Base-by-base conservation (phyloP, 2,329 filamentous ascomycete genomes). In the Clarireedia sp. region DNA sequence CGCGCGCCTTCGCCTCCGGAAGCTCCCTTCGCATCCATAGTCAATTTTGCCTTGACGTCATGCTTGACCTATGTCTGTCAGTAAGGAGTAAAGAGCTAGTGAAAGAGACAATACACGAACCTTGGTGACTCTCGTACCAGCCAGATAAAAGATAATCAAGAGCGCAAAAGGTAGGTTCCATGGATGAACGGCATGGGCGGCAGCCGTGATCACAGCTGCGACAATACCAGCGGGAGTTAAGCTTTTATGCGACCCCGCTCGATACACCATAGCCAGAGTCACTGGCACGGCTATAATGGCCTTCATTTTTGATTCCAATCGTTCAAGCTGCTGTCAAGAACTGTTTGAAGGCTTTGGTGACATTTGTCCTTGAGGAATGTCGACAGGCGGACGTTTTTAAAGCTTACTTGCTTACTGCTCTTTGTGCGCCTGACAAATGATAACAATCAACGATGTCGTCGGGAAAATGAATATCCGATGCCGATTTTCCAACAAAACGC, bases 161-260 rank as follows among this genome's bases (percentile, higher is more conserved):
- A 96, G 78, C 26, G 80, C 80, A 72, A 96, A 95, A n/a, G 90
- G 91, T n/a, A 91, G 75, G 58, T 88, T 89, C 86, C 90, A 96
- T 3, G 92, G 92, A 71, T 97, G 91, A n/a, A 91, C 73, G 16
- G 90, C 90, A 70, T 99, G 94, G 10, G 87, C 81, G 46, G 80
- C 70, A 3, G 90, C 91, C 3, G 91, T 95, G 44, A 86, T 65
- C 5, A 78, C 75, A 3, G 92, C 92, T 12, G 81, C 80, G 38
- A 86, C 63, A 63, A 96, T 81, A 58, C 91, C 92, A 6, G 78
- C 73, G 0, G 86, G 81, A 0, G 92, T 97, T 40, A 99, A 79
- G 23, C 86, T 91, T 55, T 88, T 86, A 63, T 83, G 84, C 47
- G 79, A 82, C 72, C 81, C 81, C 36, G 88, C 86, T 57, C 87